These are phyloP conservation scores for Hamamelis virginiana DNA, from an alignment of 164 flowering plant species.

Conservation along the genomic window DNA sequence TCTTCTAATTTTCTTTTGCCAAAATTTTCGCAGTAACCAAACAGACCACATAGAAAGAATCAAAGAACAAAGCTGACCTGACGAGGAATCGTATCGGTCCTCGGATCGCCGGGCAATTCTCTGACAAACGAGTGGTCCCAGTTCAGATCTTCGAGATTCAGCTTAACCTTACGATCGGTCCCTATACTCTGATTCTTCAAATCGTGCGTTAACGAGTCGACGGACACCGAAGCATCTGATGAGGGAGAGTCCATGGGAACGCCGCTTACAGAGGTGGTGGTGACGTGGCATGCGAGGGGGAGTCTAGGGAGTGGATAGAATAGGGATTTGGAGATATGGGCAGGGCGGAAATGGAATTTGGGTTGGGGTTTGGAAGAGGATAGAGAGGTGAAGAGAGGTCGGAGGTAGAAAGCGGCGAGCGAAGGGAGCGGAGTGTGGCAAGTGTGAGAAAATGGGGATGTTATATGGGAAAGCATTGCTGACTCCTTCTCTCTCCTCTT, in stretches of 20 bases:
- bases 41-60: not conserved
- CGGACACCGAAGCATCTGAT: slow-evolving; percentile 22
- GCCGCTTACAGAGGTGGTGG: slow-evolving; percentile 1
- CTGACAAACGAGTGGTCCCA: slow-evolving; percentile 96
- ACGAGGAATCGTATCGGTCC: slow-evolving; percentile 68
- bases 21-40: slow-evolving; percentile 1
- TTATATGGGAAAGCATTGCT: slow-evolving; percentile 26
- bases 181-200: slow-evolving; percentile 49
- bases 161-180: slow-evolving; percentile 11
- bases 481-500: not conserved
- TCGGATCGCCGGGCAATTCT: slow-evolving; percentile 82
- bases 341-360: slow-evolving; percentile 3
- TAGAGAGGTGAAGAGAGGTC: slow-evolving; percentile 12
- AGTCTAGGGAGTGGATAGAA: not conserved
- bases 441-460: slow-evolving; percentile 11
- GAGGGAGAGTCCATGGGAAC: slow-evolving; percentile 23
- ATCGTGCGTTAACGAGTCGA: slow-evolving; percentile 54
- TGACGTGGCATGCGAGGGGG: slow-evolving; percentile 24
- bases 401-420: slow-evolving; percentile 16
- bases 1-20: not conserved
- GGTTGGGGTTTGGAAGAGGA: slow-evolving; percentile 9
- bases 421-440: slow-evolving; percentile 7
- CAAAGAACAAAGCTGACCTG: slow-evolving; percentile 42
- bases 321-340: not conserved
- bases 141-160: slow-evolving; percentile 75